Evolutionary conservation across 495 filamentous ascomycete species (phyloP), one percentile per base, ranked within the genome.

Genomic region (Pseudomonodictys pantanalensis): DNA sequence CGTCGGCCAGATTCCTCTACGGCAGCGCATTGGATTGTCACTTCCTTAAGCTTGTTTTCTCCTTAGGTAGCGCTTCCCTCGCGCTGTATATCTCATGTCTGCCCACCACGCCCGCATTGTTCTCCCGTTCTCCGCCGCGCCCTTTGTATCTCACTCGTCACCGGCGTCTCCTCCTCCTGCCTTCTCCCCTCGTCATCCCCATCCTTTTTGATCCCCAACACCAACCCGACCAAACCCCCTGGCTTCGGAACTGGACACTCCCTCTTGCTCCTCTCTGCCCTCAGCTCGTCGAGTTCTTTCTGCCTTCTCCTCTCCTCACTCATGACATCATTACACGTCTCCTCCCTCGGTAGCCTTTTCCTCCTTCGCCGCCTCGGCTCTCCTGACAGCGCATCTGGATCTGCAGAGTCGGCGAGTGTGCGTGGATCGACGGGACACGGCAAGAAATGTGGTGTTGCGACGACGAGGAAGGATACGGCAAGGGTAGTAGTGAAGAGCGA

Each of bases 401-500:
- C 88, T 65, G 87, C 84, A 58, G 84, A 85, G 29, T 85, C 83
- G 35, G 84, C 77, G 26, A 69, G 66, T 33, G 71, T 49, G 58
- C 87, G 80, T n/a, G 87, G 87, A 48, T 69, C 67, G 10, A 89
- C 87, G 3, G 93, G 93, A 72, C 93, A 98, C 0, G 93, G 93
- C 43, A 98, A 80, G n/a, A 95, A 68, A 68, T 98, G 93, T 24
- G 93, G 93, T 48, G 96, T 78, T 39, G 82, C 89, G 58, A 98
- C 93, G 56, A 97, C 90, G 62, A 96, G 79, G 70, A 98, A 95
- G 62, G 87, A 90, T 22, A 89, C 83, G n/a, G 88, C 77, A 32
- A 97, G 80, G n/a, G 91, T 97, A n/a, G 86, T 88, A 44, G 90
- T 89, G 77, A 98, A 98, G 25, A 98, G 86, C 24, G 91, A 90